Evolutionary conservation across 2,329 filamentous ascomycete genomes (phyloP).

Genomic region (Talaromyces rugulosus): DNA sequence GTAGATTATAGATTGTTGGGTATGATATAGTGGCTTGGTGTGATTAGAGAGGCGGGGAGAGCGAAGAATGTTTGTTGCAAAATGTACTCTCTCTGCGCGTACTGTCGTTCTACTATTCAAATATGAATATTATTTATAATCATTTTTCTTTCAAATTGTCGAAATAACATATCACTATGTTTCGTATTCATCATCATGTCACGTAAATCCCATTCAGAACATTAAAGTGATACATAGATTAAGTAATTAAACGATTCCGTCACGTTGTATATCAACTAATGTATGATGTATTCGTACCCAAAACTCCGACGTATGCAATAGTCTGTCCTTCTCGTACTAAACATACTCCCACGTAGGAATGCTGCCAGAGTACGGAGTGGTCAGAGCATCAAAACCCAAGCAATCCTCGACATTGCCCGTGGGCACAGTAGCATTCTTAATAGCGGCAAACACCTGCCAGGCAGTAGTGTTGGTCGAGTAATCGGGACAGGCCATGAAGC

Average conservation of each 20-base stretch:
- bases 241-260: neutral
- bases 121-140: neutral
- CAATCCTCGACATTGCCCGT: conserved; percentile 35
- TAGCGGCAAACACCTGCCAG: conserved; percentile 41
- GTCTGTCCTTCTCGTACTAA: conserved; percentile 16
- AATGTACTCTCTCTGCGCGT: too few relatives aligned
- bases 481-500: conserved; percentile 43
- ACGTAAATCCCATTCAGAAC: neutral
- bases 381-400: conserved; percentile 36
- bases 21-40: neutral
- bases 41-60: neutral
- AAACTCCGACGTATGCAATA: neutral
- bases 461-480: conserved; percentile 16
- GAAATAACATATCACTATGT: neutral
- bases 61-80: neutral
- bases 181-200: neutral
- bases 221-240: neutral
- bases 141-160: neutral
- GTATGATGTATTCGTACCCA: neutral
- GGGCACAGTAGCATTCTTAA: conserved; percentile 38
- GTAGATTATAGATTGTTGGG: neutral
- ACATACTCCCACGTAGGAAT: conserved; percentile 39
- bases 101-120: neutral
- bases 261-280: neutral
- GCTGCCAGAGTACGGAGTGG: conserved; percentile 22